phyloP scores from a whole-genome alignment of 106 monocot species.

The Posidonia australis region DNA sequence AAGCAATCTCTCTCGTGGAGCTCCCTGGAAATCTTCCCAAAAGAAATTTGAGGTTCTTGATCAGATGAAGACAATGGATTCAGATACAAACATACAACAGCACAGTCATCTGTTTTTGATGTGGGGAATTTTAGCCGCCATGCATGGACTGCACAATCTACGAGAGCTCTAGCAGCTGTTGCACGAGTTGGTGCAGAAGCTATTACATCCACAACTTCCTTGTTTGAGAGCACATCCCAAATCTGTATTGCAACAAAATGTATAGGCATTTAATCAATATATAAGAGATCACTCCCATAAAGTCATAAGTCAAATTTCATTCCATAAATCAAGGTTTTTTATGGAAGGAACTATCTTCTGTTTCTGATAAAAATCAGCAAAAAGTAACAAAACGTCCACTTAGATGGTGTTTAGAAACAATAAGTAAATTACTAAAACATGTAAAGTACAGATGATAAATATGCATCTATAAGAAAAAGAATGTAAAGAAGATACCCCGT shows the following conservation, averaged over 20 bases:
- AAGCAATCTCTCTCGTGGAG: neutral
- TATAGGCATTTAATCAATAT: neutral
- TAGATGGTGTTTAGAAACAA: neutral
- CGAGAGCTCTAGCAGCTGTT: slow-evolving; percentile 67
- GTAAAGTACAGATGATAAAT: neutral
- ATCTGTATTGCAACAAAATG: slow-evolving; percentile 23
- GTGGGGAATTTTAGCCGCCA: slow-evolving; percentile 78
- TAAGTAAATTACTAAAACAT: neutral
- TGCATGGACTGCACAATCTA: slow-evolving; percentile 63
- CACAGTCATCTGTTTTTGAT: slow-evolving; percentile 80
- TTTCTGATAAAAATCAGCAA: neutral
- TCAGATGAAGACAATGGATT: slow-evolving; percentile 12
- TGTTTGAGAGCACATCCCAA: slow-evolving; percentile 86
- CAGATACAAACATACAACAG: slow-evolving; percentile 59
- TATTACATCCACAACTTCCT: slow-evolving; percentile 71
- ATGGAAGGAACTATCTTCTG: neutral
- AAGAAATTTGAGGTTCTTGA: neutral
- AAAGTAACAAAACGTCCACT: neutral
- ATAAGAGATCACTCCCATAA: no score
- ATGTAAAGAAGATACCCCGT: slow-evolving; percentile 50
- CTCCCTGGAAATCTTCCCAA: neutral
- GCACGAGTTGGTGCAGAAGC: slow-evolving; percentile 51
- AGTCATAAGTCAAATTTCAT: no score
- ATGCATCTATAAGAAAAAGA: neutral
- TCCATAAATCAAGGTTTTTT: no score